Evolutionary conservation across 768 basidiomycete genomes (phyloP).

Genomic region (Kwoniella pini): DNA sequence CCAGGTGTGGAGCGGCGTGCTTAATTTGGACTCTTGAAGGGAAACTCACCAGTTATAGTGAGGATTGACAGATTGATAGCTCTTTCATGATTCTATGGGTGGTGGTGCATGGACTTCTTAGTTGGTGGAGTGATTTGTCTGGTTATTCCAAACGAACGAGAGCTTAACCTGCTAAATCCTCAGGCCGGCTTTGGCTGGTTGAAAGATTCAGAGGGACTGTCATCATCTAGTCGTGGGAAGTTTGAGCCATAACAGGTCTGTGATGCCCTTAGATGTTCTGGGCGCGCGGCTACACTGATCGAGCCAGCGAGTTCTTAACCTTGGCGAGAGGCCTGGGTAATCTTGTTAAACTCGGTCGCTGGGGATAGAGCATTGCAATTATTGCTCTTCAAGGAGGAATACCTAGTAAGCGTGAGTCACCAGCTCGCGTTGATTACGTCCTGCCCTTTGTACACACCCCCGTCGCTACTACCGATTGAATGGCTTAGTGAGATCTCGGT

Average conservation of each 20-base stretch:
- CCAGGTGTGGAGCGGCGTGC: conserved; percentile 76
- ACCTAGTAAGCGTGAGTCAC: conserved; percentile 85
- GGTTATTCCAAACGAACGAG: conserved; percentile 94
- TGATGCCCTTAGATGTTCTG: conserved; percentile 90
- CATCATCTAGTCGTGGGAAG: conserved; percentile 76
- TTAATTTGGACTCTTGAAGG: conserved; percentile 71
- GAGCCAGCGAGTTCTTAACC: conserved; percentile 77
- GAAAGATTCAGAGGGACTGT: conserved; percentile 81
- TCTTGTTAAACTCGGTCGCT: conserved; percentile 77
- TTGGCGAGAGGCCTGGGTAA: conserved; percentile 74
- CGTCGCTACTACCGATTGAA: conserved; percentile 89
- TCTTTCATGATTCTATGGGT: conserved; percentile 82
- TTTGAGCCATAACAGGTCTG: conserved; percentile 90
- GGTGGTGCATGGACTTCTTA: conserved; percentile 88
- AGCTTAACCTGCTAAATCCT: conserved; percentile 92
- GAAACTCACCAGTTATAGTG: conserved; percentile 77
- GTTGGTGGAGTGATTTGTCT: conserved; percentile 91
- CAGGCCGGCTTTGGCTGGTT: conserved; percentile 72
- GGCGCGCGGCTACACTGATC: conserved; percentile 86
- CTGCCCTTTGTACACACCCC: conserved; percentile 89
- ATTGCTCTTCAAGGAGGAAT: conserved; percentile 88
- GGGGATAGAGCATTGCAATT: conserved; percentile 89
- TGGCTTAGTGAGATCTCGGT: conserved; percentile 86
- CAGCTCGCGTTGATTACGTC: conserved; percentile 86
- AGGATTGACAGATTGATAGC: conserved; percentile 79